Conservation (phyloP, 2,329 filamentous ascomycete species). For the Ceratocystis eucalypticola region DNA sequence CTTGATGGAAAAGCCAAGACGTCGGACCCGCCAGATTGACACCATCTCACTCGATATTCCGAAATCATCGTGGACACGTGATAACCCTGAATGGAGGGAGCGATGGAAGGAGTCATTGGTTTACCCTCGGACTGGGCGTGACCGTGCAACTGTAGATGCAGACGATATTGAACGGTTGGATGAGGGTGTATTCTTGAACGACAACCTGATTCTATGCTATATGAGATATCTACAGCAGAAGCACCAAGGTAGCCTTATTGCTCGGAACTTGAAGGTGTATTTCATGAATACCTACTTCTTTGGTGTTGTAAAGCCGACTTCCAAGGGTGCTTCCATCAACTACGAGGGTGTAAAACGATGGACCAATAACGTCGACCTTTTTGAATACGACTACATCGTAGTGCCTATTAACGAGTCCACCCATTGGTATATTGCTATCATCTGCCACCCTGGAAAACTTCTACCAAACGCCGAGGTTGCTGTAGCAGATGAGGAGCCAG, state of each 20-base stretch:
- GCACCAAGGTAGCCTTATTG: conserved; percentile 40
- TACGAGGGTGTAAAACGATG: conserved; percentile 76
- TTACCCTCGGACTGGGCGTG: conserved; percentile 45
- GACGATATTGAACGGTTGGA: conserved; percentile 66
- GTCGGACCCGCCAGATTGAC: conserved; percentile 1
- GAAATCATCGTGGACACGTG: conserved; percentile 33
- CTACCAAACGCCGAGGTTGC: conserved; percentile 24
- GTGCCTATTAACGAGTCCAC: conserved; percentile 77
- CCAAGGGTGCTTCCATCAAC: conserved; percentile 46
- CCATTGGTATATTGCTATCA: conserved; percentile 93
- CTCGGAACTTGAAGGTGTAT: conserved; percentile 48
- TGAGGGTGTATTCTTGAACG: conserved; percentile 78
- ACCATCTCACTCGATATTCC: background rate
- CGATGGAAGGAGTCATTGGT: conserved; percentile 46
- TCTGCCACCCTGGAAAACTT: conserved; percentile 70
- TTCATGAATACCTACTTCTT: conserved; percentile 94
- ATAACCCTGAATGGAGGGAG: conserved; percentile 38
- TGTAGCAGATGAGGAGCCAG: background rate
- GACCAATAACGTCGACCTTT: conserved; percentile 75
- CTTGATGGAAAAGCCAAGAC: background rate
- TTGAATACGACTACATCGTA: conserved; percentile 75
- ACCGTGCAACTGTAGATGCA: conserved; percentile 52
- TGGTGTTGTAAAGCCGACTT: conserved; percentile 50
- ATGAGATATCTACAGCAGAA: conserved; percentile 58
- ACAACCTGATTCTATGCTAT: conserved; percentile 84